Evolutionary conservation across 306 rosid genomes (phyloP).

Genomic region (Clitoria ternatea): DNA sequence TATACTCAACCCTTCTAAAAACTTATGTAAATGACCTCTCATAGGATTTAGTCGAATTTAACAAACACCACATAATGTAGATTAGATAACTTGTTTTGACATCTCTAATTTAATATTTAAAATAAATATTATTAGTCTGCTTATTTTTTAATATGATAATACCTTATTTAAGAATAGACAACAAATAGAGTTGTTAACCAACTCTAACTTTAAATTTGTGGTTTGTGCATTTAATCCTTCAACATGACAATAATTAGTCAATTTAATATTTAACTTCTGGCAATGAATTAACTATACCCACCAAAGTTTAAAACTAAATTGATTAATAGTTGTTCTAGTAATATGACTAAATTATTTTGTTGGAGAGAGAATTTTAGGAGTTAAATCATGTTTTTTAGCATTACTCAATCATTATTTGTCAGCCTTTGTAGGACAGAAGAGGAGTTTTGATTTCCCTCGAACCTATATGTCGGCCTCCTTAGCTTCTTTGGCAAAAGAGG

Average conservation of each 20-base stretch:
- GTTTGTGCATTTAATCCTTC: background rate
- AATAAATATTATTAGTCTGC: too few species aligned
- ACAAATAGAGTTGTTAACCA: too few species aligned
- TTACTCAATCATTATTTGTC: background rate
- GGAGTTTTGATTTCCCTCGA: conserved; percentile 2
- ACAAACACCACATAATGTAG: too few species aligned
- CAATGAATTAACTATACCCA: background rate
- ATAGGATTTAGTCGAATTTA: too few species aligned
- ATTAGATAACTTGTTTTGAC: too few species aligned
- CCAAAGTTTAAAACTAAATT: background rate
- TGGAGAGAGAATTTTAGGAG: background rate
- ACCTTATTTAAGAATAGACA: too few species aligned
- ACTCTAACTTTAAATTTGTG: too few species aligned
- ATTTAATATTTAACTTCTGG: background rate
- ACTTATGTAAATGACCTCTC: too few species aligned
- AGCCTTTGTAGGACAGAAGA: conserved; percentile 25
- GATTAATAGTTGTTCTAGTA: background rate
- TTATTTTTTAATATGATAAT: background rate
- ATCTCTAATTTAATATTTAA: too few species aligned
- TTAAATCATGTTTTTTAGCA: background rate
- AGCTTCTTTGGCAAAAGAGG: conserved; percentile 19
- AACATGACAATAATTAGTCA: background rate
- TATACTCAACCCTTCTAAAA: too few species aligned
- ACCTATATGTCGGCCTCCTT: conserved; percentile 28
- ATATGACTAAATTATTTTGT: background rate